Conservation (phyloP, 129 eudicot genomes). For the Chrysanthemum lavandulifolium region DNA sequence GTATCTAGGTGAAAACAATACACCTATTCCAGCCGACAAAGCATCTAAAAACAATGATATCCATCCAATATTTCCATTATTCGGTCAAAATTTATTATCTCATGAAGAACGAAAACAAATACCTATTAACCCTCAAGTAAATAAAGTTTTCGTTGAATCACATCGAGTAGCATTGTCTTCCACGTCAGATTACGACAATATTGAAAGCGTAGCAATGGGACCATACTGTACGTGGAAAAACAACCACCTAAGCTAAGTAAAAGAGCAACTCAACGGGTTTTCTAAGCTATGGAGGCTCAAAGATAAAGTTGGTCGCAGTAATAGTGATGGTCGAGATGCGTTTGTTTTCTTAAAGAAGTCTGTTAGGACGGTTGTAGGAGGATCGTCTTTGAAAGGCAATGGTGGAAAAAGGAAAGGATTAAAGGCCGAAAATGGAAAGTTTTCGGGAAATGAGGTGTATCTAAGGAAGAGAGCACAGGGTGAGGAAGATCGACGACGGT, state of each 20-base stretch:
- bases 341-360: slow-evolving; percentile 52
- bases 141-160: slow-evolving; percentile 35
- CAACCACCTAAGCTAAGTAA: slow-evolving; percentile 40
- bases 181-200: slow-evolving; percentile 2
- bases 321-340: slow-evolving; percentile 75
- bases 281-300: slow-evolving; percentile 73
- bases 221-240: slow-evolving; percentile 52
- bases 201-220: slow-evolving; percentile 36
- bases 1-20: slow-evolving; percentile 7
- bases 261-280: slow-evolving; percentile 80
- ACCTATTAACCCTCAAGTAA: slow-evolving; percentile 30
- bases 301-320: slow-evolving; percentile 44
- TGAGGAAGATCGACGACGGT: slow-evolving; percentile 38
- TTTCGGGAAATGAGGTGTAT: slow-evolving; percentile 54
- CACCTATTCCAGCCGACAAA: slow-evolving; percentile 19
- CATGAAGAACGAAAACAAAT: slow-evolving; percentile 10
- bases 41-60: slow-evolving; percentile 33
- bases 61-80: slow-evolving; percentile 46
- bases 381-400: slow-evolving; percentile 4
- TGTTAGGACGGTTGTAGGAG: not conserved
- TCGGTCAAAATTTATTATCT: slow-evolving; percentile 36
- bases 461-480: slow-evolving; percentile 43
- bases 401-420: slow-evolving; percentile 26
- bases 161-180: not conserved
- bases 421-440: slow-evolving; percentile 32